phyloP scores from a whole-genome alignment of 2,329 filamentous ascomycete species.

The Epichloe scottii region DNA sequence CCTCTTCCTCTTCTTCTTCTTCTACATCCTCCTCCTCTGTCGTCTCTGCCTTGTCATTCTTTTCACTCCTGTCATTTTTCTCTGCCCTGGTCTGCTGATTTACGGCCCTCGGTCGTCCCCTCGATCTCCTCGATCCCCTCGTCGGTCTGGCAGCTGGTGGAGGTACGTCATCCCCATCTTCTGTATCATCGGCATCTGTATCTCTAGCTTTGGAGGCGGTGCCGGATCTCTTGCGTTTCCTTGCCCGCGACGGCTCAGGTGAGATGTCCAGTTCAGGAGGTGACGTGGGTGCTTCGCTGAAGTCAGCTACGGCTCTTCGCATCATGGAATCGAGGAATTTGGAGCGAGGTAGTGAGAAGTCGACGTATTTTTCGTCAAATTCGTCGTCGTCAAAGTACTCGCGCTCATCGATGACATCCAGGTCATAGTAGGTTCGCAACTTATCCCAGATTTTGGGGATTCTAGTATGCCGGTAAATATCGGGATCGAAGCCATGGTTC shows the following conservation, averaged over 20 bases:
- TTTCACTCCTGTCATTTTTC: slow-evolving; percentile 9
- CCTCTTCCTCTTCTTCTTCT: slow-evolving; percentile 22
- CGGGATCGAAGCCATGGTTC: slow-evolving; percentile 66
- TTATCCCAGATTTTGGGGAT: slow-evolving; percentile 91
- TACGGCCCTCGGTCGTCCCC: slow-evolving; percentile 31
- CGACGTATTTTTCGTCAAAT: slow-evolving; percentile 47
- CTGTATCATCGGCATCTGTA: slow-evolving; percentile 35
- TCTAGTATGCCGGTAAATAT: slow-evolving; percentile 63
- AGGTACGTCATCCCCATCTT: slow-evolving; percentile 29
- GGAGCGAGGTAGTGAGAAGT: slow-evolving; percentile 47
- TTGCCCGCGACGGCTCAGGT: slow-evolving; percentile 17
- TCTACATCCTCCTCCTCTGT: slow-evolving; percentile 19
- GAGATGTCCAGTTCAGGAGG: slow-evolving; percentile 32
- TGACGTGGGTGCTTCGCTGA: slow-evolving; percentile 35
- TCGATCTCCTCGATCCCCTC: slow-evolving; percentile 23
- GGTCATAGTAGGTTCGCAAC: slow-evolving; percentile 69
- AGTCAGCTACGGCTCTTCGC: slow-evolving; percentile 30
- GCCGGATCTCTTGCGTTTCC: slow-evolving; percentile 34
- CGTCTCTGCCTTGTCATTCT: slow-evolving; percentile 19
- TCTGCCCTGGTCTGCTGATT: slow-evolving; percentile 27
- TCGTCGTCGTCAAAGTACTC: slow-evolving; percentile 54
- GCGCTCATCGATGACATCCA: slow-evolving; percentile 74
- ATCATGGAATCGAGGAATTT: slow-evolving; percentile 36
- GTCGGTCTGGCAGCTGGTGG: slow-evolving; percentile 25
- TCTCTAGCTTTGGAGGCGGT: slow-evolving; percentile 25